Conservation (phyloP, 345 rosid species). For the Leavenworthia alabamica region DNA sequence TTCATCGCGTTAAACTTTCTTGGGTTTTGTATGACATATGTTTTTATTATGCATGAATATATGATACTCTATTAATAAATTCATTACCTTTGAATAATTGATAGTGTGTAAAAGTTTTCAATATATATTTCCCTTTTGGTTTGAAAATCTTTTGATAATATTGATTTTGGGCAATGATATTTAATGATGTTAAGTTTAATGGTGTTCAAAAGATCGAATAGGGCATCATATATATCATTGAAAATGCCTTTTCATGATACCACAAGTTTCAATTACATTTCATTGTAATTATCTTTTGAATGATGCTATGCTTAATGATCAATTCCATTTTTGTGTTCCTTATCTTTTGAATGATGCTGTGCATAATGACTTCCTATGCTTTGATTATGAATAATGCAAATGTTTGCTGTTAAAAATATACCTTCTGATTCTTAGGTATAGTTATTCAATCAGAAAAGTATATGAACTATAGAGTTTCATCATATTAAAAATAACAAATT, state of each 20-base stretch:
- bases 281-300: background rate
- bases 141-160: no score
- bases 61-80: no score
- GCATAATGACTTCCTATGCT: background rate
- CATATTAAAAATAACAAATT: background rate
- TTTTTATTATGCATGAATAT: no score
- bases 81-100: no score
- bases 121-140: no score
- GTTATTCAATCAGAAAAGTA: no score
- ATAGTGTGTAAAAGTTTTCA: no score
- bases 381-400: background rate
- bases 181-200: background rate
- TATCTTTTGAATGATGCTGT: background rate
- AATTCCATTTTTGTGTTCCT: background rate
- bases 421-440: background rate
- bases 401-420: background rate
- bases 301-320: background rate
- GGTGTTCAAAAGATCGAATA: background rate
- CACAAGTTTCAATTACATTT: background rate
- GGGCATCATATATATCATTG: no score
- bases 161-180: background rate
- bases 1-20: no score
- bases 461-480: background rate
- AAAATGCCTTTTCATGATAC: no score
- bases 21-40: no score